Conservation (phyloP, 2,329 filamentous ascomycete species). For the Scopulariopsis brevicaulis region DNA sequence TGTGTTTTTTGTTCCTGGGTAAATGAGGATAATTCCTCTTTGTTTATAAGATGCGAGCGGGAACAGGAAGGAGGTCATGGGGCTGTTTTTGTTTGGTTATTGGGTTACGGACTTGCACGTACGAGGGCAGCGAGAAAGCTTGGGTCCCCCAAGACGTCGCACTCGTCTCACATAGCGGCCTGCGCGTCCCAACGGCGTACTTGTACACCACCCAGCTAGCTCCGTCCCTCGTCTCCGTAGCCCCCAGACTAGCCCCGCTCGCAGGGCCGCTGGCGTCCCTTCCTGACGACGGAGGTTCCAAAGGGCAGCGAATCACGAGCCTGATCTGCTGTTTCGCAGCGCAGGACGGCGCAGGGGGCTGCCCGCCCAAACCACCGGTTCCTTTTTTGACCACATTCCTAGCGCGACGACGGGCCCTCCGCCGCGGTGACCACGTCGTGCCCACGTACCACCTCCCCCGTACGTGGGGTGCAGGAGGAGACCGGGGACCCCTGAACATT, state of each 20-base stretch:
- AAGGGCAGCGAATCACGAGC: background rate
- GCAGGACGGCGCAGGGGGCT: background rate
- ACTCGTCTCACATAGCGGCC: background rate
- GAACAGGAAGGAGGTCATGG: background rate
- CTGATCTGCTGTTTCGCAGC: constrained; percentile 1
- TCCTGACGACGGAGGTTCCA: background rate
- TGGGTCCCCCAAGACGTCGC: background rate
- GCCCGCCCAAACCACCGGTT: background rate
- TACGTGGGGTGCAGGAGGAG: no score
- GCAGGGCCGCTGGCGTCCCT: background rate
- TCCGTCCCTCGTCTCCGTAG: no score
- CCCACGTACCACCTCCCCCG: background rate
- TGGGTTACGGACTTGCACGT: background rate
- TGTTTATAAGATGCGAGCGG: background rate
- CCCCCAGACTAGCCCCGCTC: background rate
- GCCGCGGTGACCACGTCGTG: background rate
- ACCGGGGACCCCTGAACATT: background rate
- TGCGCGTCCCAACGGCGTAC: background rate
- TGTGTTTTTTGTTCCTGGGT: background rate
- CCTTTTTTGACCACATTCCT: background rate
- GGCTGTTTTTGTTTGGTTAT: background rate
- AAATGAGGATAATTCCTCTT: background rate
- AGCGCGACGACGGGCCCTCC: background rate
- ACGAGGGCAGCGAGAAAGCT: background rate
- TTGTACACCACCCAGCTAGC: no score